phyloP scores from a whole-genome alignment of 768 basidiomycete species.

The Kockovaella imperatae region DNA sequence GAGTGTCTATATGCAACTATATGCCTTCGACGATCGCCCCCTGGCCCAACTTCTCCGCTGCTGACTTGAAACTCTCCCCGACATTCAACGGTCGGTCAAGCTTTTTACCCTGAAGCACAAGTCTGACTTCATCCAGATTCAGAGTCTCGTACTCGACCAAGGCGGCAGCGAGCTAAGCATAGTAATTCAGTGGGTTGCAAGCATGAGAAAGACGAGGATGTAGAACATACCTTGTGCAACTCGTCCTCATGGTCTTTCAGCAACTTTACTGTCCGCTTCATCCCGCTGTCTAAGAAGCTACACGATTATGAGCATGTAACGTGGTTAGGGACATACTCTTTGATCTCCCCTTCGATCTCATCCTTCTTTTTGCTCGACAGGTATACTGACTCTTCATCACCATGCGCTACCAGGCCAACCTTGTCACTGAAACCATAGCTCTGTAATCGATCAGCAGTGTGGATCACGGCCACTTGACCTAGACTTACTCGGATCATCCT shows the following conservation, averaged over 20 bases:
- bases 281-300: constrained; percentile 62
- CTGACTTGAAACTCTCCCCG: constrained; percentile 24
- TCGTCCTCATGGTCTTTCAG: constrained; percentile 64
- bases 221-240: constrained; percentile 52
- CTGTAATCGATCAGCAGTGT: constrained; percentile 45
- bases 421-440: constrained; percentile 46
- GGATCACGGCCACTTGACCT: constrained; percentile 69
- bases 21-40: constrained; percentile 34
- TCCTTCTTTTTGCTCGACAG: constrained; percentile 69
- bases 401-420: constrained; percentile 66
- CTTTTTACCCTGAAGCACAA: constrained; percentile 73
- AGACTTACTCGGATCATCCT: constrained; percentile 84
- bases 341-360: constrained; percentile 80
- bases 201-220: too few relatives aligned
- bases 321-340: constrained; percentile 53
- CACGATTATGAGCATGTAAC: constrained; percentile 2
- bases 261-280: constrained; percentile 58
- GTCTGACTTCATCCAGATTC: constrained; percentile 72
- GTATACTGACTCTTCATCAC: constrained; percentile 61
- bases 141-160: constrained; percentile 94
- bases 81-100: constrained; percentile 18
- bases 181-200: too few relatives aligned
- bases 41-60: constrained; percentile 15
- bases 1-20: constrained; percentile 4
- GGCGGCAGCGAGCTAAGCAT: constrained; percentile 68